phyloP scores from a whole-genome alignment of 2,329 filamentous ascomycete species.

The Penicillium brasilianum region DNA sequence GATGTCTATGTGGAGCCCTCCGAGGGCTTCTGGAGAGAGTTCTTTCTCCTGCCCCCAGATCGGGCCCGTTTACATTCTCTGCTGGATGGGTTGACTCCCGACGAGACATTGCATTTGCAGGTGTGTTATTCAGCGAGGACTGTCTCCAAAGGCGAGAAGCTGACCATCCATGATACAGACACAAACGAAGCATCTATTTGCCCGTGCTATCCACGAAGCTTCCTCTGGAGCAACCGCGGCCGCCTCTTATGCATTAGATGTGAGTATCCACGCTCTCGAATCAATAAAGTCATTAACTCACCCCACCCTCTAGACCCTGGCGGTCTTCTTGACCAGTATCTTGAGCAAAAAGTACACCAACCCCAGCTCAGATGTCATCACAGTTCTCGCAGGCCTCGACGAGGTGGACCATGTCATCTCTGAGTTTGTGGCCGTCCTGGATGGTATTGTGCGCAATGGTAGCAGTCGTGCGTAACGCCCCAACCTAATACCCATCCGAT shows the following conservation, averaged over 20 bases:
- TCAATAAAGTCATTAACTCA: slow-evolving; percentile 42
- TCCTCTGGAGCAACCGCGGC: slow-evolving; percentile 65
- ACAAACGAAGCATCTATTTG: slow-evolving; percentile 79
- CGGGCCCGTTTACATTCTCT: slow-evolving; percentile 68
- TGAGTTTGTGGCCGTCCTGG: slow-evolving; percentile 82
- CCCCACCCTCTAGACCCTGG: slow-evolving; percentile 71
- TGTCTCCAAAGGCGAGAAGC: background rate
- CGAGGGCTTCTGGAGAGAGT: slow-evolving; percentile 94
- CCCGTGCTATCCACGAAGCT: slow-evolving; percentile 71
- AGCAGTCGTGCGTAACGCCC: slow-evolving; percentile 62
- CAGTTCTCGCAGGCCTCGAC: slow-evolving; percentile 85
- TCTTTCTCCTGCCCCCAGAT: slow-evolving; percentile 89
- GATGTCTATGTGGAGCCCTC: slow-evolving; percentile 70
- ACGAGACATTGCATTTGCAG: slow-evolving; percentile 77
- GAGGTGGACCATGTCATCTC: slow-evolving; percentile 85
- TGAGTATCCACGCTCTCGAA: slow-evolving; percentile 47
- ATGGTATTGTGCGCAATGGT: slow-evolving; percentile 80
- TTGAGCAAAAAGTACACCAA: slow-evolving; percentile 92
- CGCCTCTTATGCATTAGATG: slow-evolving; percentile 83
- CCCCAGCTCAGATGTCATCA: slow-evolving; percentile 92
- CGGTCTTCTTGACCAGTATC: slow-evolving; percentile 80
- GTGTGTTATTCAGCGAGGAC: slow-evolving; percentile 42
- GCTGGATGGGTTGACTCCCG: slow-evolving; percentile 71
- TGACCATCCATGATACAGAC: slow-evolving; percentile 42
- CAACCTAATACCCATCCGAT: background rate